A percentile compares a stretch with the other conserved stretches of the same genome.
Conservation (phyloP, 2,329 filamentous ascomycete genomes). For the Colletotrichum truncatum region DNA sequence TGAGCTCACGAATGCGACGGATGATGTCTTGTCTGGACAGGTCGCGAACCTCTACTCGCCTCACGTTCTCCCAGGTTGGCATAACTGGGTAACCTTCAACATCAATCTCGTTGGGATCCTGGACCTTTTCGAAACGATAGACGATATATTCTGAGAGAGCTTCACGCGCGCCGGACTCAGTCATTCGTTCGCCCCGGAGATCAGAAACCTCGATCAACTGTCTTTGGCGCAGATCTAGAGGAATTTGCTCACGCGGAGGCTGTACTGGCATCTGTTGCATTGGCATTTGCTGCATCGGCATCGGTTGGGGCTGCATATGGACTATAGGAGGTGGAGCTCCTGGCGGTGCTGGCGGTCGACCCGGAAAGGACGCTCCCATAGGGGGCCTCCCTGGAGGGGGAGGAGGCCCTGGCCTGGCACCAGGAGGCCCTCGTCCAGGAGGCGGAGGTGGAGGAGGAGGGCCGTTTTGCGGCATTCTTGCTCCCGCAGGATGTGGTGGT, state of each 20-base stretch:
- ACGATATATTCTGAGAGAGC: conserved; percentile 50
- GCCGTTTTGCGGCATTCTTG: neutral
- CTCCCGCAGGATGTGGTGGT: neutral
- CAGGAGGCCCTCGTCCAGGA: neutral
- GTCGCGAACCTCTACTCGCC: conserved; percentile 42
- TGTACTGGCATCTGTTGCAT: neutral
- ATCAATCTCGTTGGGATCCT: conserved; percentile 43
- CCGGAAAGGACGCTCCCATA: neutral
- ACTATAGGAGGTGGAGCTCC: neutral
- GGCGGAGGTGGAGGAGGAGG: conserved; percentile 7
- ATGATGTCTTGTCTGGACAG: conserved; percentile 48
- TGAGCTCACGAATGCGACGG: conserved; percentile 47
- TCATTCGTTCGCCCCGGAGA: conserved; percentile 46
- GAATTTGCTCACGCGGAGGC: conserved; percentile 12
- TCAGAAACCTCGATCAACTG: conserved; percentile 41
- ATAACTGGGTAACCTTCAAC: conserved; percentile 43
- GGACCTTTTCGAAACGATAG: conserved; percentile 51
- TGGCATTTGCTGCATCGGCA: neutral
- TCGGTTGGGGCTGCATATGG: neutral
- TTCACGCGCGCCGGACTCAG: conserved; percentile 48
- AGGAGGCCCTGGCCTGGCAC: neutral
- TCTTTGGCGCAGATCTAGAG: conserved; percentile 30
- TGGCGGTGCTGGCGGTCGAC: neutral
- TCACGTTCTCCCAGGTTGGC: conserved; percentile 52
- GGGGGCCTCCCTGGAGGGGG: neutral